Conservation (phyloP, 2,329 filamentous ascomycete genomes). For the Aspergillus amoenus region DNA sequence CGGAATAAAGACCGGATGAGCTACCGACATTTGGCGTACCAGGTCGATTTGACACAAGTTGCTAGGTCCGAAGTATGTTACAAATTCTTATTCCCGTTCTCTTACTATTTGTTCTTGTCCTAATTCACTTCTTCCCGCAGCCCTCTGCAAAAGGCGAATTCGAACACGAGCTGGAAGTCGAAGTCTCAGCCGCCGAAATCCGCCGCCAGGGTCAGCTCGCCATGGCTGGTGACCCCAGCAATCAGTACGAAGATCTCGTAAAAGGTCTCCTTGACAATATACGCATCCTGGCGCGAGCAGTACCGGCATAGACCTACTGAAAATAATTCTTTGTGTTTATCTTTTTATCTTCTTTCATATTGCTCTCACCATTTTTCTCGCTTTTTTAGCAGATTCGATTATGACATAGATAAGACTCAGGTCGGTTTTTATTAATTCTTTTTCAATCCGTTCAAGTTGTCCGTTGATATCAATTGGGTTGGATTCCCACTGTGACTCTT, state of each 20-base stretch:
- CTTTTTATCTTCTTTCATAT: not conserved
- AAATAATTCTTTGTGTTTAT: not conserved
- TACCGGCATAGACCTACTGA: constrained; percentile 27
- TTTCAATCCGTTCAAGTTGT: not conserved
- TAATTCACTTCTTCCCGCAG: constrained; percentile 14
- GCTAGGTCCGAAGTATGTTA: constrained; percentile 52
- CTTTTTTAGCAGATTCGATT: not conserved
- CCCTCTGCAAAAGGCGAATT: constrained; percentile 38
- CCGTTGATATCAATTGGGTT: not conserved
- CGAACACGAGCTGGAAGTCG: constrained; percentile 51
- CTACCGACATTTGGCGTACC: constrained; percentile 83
- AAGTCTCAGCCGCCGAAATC: constrained; percentile 47
- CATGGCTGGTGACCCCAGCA: constrained; percentile 37
- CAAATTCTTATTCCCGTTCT: not conserved
- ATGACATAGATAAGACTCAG: constrained; percentile 6
- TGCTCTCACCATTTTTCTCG: constrained; percentile 4
- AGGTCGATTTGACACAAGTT: constrained; percentile 92
- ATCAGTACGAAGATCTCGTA: constrained; percentile 47
- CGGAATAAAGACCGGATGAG: constrained; percentile 87
- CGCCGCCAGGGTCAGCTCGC: constrained; percentile 45
- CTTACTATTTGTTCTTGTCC: constrained; percentile 1
- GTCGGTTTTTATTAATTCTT: not conserved
- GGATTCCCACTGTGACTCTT: not conserved
- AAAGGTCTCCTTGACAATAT: constrained; percentile 52
- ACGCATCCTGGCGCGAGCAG: constrained; percentile 44